Evolutionary conservation across 495 filamentous ascomycete species (phyloP).

Genomic region (Penicillium egyptiacum): DNA sequence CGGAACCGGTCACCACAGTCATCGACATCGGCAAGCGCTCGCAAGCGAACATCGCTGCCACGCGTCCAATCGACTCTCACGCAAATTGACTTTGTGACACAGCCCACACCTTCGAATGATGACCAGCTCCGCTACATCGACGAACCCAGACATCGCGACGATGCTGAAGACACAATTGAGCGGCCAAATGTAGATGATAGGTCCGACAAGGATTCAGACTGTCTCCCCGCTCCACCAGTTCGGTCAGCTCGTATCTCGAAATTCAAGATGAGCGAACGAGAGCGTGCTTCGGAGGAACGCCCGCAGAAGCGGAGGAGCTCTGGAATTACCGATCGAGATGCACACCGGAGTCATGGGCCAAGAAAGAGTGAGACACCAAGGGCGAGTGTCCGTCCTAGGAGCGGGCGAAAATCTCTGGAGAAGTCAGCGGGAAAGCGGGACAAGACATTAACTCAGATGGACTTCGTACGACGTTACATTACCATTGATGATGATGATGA

Average conservation of each 20-base stretch:
- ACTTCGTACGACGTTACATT: slow-evolving; percentile 44
- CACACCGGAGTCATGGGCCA: slow-evolving; percentile 4
- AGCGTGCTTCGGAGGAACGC: slow-evolving; percentile 9
- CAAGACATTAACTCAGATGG: slow-evolving; percentile 51
- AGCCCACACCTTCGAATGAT: slow-evolving; percentile 26
- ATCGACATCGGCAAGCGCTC: slow-evolving; percentile 22
- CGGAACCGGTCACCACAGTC: slow-evolving; percentile 25
- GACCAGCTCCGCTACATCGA: slow-evolving; percentile 38
- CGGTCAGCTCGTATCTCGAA: slow-evolving; percentile 20
- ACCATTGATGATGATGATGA: slow-evolving; percentile 42
- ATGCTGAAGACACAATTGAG: slow-evolving; percentile 11
- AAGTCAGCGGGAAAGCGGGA: slow-evolving; percentile 30
- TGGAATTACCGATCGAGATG: neutral
- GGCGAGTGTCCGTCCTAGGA: slow-evolving; percentile 22
- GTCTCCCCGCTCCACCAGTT: slow-evolving; percentile 19
- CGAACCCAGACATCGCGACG: slow-evolving; percentile 1
- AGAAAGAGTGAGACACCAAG: slow-evolving; percentile 21
- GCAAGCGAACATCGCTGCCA: slow-evolving; percentile 24
- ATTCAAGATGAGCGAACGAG: slow-evolving; percentile 22
- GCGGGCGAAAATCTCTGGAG: slow-evolving; percentile 28
- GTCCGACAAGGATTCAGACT: slow-evolving; percentile 29
- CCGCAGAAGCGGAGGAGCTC: slow-evolving; percentile 18
- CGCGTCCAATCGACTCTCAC: slow-evolving; percentile 43
- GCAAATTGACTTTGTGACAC: slow-evolving; percentile 45
- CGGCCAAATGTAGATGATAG: slow-evolving; percentile 32